Evolutionary conservation across 1,284 basidiomycete species (phyloP).

Genomic region (Cutaneotrichosporon spelunceum): DNA sequence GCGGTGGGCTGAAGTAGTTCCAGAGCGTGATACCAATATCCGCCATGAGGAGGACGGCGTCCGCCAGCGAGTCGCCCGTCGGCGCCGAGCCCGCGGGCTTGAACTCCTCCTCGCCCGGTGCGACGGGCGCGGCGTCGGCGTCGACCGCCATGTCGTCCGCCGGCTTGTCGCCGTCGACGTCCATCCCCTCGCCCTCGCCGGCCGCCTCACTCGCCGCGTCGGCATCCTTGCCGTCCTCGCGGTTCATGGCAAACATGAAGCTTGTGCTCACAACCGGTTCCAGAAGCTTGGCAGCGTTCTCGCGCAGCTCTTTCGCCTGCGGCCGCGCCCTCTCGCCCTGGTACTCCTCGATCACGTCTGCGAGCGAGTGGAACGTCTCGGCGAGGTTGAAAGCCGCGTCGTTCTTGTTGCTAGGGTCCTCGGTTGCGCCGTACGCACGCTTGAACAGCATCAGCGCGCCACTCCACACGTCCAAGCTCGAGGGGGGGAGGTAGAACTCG

Average conservation of each 20-base stretch:
- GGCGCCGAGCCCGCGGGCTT: slow-evolving; percentile 38
- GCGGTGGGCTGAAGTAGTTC: slow-evolving; percentile 30
- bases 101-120: slow-evolving; percentile 18
- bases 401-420: slow-evolving; percentile 32
- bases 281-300: slow-evolving; percentile 35
- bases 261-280: slow-evolving; percentile 40
- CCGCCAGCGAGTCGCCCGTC: slow-evolving; percentile 42
- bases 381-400: slow-evolving; percentile 51
- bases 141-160: slow-evolving; percentile 15
- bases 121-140: slow-evolving; percentile 53
- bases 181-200: slow-evolving; percentile 16
- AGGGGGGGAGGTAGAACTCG: slow-evolving; percentile 46
- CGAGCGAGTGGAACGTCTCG: slow-evolving; percentile 33
- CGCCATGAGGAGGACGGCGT: slow-evolving; percentile 39
- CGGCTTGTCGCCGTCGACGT: slow-evolving; percentile 17
- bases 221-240: slow-evolving; percentile 12
- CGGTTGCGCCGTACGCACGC: slow-evolving; percentile 31
- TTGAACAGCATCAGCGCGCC: slow-evolving; percentile 40
- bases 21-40: slow-evolving; percentile 41
- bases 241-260: slow-evolving; percentile 27
- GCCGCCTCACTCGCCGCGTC: slow-evolving; percentile 12
- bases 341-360: slow-evolving; percentile 48
- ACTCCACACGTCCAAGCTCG: slow-evolving; percentile 22
- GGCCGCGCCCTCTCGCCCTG: slow-evolving; percentile 1
- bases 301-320: slow-evolving; percentile 25